Percentiles rank a stretch among this genome's conserved stretches.
Conservation (phyloP, 805 yeast species). For the Myxozyma neotropica region DNA sequence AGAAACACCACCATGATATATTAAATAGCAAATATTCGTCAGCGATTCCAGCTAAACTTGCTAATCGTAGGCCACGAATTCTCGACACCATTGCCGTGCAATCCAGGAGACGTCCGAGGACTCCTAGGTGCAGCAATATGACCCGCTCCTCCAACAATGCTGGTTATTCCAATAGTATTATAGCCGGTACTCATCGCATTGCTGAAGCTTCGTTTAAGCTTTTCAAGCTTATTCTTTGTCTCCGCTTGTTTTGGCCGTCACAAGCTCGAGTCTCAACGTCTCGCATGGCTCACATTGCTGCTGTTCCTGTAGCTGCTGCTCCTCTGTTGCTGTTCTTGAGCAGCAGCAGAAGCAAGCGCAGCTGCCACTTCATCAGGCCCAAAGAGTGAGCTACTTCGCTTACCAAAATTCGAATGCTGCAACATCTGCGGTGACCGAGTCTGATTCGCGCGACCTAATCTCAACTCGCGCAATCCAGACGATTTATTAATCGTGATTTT, state of each 20-base stretch:
- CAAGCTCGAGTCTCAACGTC: slow-evolving; percentile 38
- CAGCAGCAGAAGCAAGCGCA: slow-evolving; percentile 2
- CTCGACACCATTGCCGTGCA: not conserved
- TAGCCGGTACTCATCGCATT: not conserved
- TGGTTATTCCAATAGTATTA: not conserved
- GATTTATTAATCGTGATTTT: not conserved
- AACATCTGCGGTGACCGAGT: not conserved
- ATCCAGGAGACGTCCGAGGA: not conserved
- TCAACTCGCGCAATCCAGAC: slow-evolving; percentile 27
- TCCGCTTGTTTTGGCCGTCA: slow-evolving; percentile 38
- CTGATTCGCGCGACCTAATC: slow-evolving; percentile 31
- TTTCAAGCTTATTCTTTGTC: slow-evolving; percentile 34
- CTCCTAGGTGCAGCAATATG: not conserved
- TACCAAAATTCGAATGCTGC: slow-evolving; percentile 9
- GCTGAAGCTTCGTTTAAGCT: slow-evolving; percentile 8
- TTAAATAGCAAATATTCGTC: not conserved
- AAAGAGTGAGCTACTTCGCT: slow-evolving; percentile 30
- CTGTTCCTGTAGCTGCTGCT: not conserved
- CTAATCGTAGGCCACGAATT: slow-evolving; percentile 27
- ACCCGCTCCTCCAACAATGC: not conserved
- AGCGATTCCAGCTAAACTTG: slow-evolving; percentile 29
- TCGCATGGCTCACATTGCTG: slow-evolving; percentile 38
- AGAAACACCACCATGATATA: too few relatives aligned
- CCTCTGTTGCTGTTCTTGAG: not conserved
- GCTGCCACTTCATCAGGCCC: slow-evolving; percentile 17